Evolutionary conservation across 2,329 filamentous ascomycete species (phyloP).

Genomic region (Coccinonectria pachysandricola): DNA sequence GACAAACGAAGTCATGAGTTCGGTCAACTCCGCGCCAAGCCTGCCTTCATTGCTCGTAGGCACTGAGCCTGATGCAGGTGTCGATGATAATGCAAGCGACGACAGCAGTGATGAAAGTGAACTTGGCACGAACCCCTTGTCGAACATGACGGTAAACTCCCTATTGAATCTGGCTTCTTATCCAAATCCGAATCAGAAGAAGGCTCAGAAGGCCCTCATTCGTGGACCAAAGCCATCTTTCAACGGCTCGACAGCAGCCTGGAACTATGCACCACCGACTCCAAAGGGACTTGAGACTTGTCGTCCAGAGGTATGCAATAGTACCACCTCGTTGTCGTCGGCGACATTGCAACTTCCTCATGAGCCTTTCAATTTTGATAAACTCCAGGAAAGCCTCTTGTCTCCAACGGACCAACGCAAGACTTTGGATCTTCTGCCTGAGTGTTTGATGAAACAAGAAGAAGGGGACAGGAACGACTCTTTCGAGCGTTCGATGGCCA

Average conservation of each 20-base stretch:
- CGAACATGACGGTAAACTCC: constrained; percentile 35
- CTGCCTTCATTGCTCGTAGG: constrained; percentile 10
- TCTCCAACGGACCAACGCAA: too few species aligned
- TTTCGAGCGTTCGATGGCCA: constrained; percentile 5
- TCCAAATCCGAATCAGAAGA: constrained; percentile 42
- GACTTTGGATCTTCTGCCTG: too few species aligned
- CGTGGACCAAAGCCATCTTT: constrained; percentile 18
- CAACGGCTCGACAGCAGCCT: constrained; percentile 4
- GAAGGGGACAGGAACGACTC: too few species aligned
- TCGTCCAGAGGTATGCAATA: too few species aligned
- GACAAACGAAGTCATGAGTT: too few species aligned
- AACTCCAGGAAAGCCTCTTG: too few species aligned
- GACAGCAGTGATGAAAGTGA: constrained; percentile 22
- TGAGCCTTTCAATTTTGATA: constrained; percentile 7
- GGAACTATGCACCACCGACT: constrained; percentile 7
- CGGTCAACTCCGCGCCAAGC: constrained; percentile 11
- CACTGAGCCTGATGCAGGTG: constrained; percentile 8
- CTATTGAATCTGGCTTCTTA: constrained; percentile 46
- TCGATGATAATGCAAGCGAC: constrained; percentile 15
- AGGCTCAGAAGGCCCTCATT: constrained; percentile 36
- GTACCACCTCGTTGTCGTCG: neutral
- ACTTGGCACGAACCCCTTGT: constrained; percentile 21
- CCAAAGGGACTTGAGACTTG: too few species aligned
- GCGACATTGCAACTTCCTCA: too few species aligned
- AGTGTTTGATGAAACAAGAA: too few species aligned